Percentiles rank a stretch among this genome's conserved stretches.
These are phyloP conservation scores for Durio zibethinus DNA, from an alignment of 345 rosid genomes.

Conservation along the genomic window DNA sequence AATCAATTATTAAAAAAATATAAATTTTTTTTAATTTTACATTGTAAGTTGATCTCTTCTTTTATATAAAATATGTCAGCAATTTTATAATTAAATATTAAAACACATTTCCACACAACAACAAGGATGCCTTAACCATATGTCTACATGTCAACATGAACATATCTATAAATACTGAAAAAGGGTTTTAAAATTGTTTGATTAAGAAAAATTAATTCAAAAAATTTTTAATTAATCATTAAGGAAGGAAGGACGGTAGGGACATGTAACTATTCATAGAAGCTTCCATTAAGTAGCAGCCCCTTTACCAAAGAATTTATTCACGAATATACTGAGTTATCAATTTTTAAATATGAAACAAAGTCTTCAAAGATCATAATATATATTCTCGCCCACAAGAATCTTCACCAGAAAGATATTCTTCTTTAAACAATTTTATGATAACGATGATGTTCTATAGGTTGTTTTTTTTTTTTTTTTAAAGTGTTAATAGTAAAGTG, in stretches of 20 bases:
- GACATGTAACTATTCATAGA: too few species aligned
- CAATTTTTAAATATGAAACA: not conserved
- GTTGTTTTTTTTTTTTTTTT: too few species aligned
- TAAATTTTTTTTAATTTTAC: too few species aligned
- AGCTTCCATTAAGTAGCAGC: not conserved
- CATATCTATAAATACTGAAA: not conserved
- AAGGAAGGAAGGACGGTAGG: too few species aligned
- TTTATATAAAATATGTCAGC: not conserved
- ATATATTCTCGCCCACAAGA: too few species aligned
- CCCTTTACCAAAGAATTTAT: too few species aligned
- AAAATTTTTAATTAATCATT: not conserved
- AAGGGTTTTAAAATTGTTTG: not conserved
- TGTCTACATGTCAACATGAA: not conserved
- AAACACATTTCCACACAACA: too few species aligned
- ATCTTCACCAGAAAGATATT: not conserved
- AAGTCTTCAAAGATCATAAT: not conserved
- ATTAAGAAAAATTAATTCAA: not conserved
- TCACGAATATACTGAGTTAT: not conserved
- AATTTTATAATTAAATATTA: too few species aligned
- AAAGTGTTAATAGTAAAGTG: too few species aligned
- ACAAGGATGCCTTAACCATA: not conserved
- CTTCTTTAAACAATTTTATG: not conserved
- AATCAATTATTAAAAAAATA: too few species aligned
- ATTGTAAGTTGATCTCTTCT: too few species aligned
- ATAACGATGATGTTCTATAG: too few species aligned